These are phyloP conservation scores for Candida suzukii DNA, from an alignment of 805 yeast genomes.

Conservation along the genomic window DNA sequence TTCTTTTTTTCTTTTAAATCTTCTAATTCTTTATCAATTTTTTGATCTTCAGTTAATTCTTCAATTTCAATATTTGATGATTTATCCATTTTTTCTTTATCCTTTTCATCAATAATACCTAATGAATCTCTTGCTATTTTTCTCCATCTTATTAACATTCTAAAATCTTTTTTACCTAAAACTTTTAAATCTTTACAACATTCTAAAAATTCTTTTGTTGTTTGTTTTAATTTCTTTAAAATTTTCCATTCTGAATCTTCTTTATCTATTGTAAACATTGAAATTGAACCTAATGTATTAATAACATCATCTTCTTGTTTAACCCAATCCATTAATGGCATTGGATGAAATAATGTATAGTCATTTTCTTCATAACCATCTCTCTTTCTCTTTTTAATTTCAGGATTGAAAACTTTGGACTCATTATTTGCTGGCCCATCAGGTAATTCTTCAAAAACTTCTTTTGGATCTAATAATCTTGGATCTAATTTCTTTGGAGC, in stretches of 20 bases:
- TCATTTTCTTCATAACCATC: slow-evolving; percentile 97
- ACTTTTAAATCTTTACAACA: slow-evolving; percentile 91
- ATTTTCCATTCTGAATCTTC: slow-evolving; percentile 67
- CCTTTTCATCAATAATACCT: slow-evolving; percentile 55
- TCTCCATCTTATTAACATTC: slow-evolving; percentile 80
- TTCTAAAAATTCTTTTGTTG: slow-evolving; percentile 71
- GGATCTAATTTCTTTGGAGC: slow-evolving; percentile 96
- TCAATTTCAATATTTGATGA: slow-evolving; percentile 52
- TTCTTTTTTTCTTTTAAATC: slow-evolving; percentile 66
- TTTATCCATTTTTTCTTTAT: slow-evolving; percentile 30
- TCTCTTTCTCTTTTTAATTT: slow-evolving; percentile 81
- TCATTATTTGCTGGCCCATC: slow-evolving; percentile 74
- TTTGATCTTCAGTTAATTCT: slow-evolving; percentile 79
- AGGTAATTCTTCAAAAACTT: slow-evolving; percentile 88
- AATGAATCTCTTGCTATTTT: slow-evolving; percentile 72
- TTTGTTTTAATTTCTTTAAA: slow-evolving; percentile 63
- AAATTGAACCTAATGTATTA: slow-evolving; percentile 66
- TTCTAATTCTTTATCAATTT: slow-evolving; percentile 77
- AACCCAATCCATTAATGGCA: slow-evolving; percentile 75
- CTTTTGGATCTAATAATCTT: slow-evolving; percentile 81
- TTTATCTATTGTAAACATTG: slow-evolving; percentile 55
- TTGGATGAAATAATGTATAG: slow-evolving; percentile 59
- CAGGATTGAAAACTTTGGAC: slow-evolving; percentile 92
- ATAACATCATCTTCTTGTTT: slow-evolving; percentile 72
- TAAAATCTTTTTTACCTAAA: slow-evolving; percentile 90